Conservation (phyloP, 176 grass and related monocot species). For the Metroxylon sagu region DNA sequence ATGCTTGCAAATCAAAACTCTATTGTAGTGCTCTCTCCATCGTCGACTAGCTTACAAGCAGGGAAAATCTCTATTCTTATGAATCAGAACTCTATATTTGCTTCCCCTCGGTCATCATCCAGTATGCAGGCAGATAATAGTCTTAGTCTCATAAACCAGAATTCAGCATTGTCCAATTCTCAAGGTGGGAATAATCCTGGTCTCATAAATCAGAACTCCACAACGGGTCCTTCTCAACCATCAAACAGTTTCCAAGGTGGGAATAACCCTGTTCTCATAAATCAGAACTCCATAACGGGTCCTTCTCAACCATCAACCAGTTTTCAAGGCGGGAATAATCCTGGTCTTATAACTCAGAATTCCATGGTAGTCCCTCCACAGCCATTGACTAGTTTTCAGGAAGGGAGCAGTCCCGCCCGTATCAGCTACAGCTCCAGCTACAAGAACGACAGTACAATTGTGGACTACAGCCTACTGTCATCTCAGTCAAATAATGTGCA, state of each 20-base stretch:
- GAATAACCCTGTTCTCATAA: neutral
- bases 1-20: slow-evolving; percentile 28
- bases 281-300: slow-evolving; percentile 16
- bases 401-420: slow-evolving; percentile 27
- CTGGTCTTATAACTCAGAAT: neutral
- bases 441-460: slow-evolving; percentile 18
- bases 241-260: neutral
- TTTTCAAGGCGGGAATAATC: too few species aligned
- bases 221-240: slow-evolving; percentile 32
- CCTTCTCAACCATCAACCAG: slow-evolving; percentile 27
- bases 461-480: slow-evolving; percentile 47
- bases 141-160: slow-evolving; percentile 34
- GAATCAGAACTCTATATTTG: slow-evolving; percentile 2
- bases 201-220: slow-evolving; percentile 34
- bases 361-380: neutral
- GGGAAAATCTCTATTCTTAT: neutral
- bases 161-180: slow-evolving; percentile 36
- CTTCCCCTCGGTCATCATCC: slow-evolving; percentile 28
- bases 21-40: slow-evolving; percentile 33
- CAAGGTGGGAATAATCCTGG: slow-evolving; percentile 32
- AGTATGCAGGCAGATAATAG: slow-evolving; percentile 32
- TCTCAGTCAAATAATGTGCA: slow-evolving; percentile 54
- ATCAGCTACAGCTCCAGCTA: slow-evolving; percentile 42
- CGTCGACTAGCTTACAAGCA: slow-evolving; percentile 22
- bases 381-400: slow-evolving; percentile 19